Evolutionary conservation across 495 filamentous ascomycete species (phyloP), one percentile per base, ranked within the genome.

Genomic region (Penicillium psychrofluorescens): DNA sequence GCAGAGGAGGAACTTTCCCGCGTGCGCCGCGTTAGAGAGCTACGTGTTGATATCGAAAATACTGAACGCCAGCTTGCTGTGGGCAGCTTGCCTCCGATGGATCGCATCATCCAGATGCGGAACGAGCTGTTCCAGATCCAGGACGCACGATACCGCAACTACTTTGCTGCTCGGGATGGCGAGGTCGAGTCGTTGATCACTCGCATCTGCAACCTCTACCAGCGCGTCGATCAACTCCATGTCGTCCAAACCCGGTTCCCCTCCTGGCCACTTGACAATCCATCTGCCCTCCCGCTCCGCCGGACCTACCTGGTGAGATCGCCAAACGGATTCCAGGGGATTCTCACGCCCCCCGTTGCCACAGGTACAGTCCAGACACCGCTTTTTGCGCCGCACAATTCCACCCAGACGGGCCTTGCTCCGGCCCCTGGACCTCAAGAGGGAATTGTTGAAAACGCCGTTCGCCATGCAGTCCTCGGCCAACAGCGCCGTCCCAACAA

Each of bases 271-370:
- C 6, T 22, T 22, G 22, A 22, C 22, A 22, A 22, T 22, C 22
- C 22, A 6, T 22, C 22, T 22, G 22, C 22, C 22, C 3, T 22
- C 22, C 22, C 22, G 22, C 3, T 22, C 22, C 22, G 22, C 22
- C 22, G 22, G 22, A 6, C 22, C 22, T 34, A 83, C 53, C 68
- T 85, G 33, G 58, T 85, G 8, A 77, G 71, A 4, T 83, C 81
- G 2, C 79, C 81, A 1, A 62, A 56, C 12, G 81, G 81, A 5
- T 80, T 78, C 29, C 74, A 77, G 39, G 79, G 76, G 6, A 58
- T 85, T 8, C 55, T 84, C 7, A 62, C 83, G 13, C 55, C 64
- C 7, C 49, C 76, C 2, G 22, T 22, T 22, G 4, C 22, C 22
- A 22, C 22, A 22, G 22, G 22, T 22, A 22, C 22, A 22, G 22